Evolutionary conservation across 306 rosid genomes (phyloP), one percentile per base, ranked within the genome.

Genomic region (Heteromeles arbutifolia): DNA sequence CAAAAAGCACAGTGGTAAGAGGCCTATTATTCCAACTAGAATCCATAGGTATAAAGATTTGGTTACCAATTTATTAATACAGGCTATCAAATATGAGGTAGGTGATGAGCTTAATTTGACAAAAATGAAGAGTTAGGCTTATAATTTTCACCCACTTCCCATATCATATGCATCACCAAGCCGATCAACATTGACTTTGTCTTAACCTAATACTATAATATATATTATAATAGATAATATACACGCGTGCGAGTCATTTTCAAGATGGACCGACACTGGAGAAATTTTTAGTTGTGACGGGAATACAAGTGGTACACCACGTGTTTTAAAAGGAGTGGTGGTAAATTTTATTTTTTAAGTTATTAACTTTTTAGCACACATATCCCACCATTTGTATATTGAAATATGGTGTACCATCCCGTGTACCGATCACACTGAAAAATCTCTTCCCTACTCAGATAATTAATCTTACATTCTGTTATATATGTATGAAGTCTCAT

Each of bases 241-340:
- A 17, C 17, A 43, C 17, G 56, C 56, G 31, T 54, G 6, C 54
- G 21, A 50, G 69, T 84, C 85, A 43, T 77, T 80, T 76, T 84
- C 85, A 52, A 65, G 63, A 73, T 84, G 86, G 72, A 73, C 87
- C 85, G 77, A 80, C n/a, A n/a, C n/a, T n/a, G n/a, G n/a, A n/a
- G n/a, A n/a, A n/a, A n/a, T n/a, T n/a, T n/a, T n/a, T n/a, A n/a
- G n/a, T n/a, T n/a, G n/a, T n/a, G n/a, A n/a, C n/a, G n/a, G n/a
- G n/a, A n/a, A n/a, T n/a, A n/a, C n/a, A n/a, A n/a, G n/a, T n/a
- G n/a, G n/a, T n/a, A n/a, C n/a, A n/a, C n/a, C n/a, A n/a, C n/a
- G n/a, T n/a, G n/a, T n/a, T n/a, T n/a, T n/a, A n/a, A n/a, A n/a
- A n/a, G n/a, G n/a, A n/a, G n/a, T n/a, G n/a, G n/a, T n/a, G n/a